These are phyloP conservation scores for Obba rivulosa DNA, from an alignment of 768 basidiomycete genomes.

Conservation along the genomic window DNA sequence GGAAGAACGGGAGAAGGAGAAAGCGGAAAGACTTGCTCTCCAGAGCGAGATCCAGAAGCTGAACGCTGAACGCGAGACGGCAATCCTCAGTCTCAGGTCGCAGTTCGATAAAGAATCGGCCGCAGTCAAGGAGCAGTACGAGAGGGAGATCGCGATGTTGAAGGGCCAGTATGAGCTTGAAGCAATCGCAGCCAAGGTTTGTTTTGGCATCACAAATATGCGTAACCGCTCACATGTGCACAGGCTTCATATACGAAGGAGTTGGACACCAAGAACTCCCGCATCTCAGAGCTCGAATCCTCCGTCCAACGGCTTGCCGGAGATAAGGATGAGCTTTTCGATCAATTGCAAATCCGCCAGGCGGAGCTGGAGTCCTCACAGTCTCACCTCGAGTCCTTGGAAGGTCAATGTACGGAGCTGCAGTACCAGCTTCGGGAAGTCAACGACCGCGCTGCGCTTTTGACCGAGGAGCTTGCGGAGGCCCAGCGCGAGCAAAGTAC, in stretches of 20 bases:
- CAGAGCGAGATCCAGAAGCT: constrained; percentile 59
- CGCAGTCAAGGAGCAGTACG: constrained; percentile 55
- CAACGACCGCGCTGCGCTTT: constrained; percentile 61
- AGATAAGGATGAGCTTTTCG: constrained; percentile 81
- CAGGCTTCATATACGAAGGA: constrained; percentile 72
- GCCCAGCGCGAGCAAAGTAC: constrained; percentile 53
- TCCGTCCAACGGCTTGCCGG: constrained; percentile 62
- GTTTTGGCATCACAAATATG: constrained; percentile 5
- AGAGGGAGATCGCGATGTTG: constrained; percentile 64
- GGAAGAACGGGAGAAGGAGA: constrained; percentile 51
- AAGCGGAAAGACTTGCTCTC: constrained; percentile 39
- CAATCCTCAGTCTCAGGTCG: constrained; percentile 49
- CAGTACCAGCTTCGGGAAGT: constrained; percentile 84
- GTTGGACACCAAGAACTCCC: constrained; percentile 48
- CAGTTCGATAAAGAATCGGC: constrained; percentile 73
- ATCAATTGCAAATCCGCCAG: constrained; percentile 81
- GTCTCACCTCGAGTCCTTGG: constrained; percentile 66
- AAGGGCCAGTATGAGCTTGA: constrained; percentile 78
- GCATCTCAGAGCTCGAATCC: constrained; percentile 64
- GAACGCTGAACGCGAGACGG: constrained; percentile 59
- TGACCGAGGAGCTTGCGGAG: constrained; percentile 69
- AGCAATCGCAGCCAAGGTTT: constrained; percentile 66
- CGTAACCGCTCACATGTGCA: constrained; percentile 5
- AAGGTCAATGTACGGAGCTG: constrained; percentile 76
- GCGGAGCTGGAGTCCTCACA: constrained; percentile 86